Conservation (phyloP, 2,329 filamentous ascomycete species). For the Colletotrichum paranaense region DNA sequence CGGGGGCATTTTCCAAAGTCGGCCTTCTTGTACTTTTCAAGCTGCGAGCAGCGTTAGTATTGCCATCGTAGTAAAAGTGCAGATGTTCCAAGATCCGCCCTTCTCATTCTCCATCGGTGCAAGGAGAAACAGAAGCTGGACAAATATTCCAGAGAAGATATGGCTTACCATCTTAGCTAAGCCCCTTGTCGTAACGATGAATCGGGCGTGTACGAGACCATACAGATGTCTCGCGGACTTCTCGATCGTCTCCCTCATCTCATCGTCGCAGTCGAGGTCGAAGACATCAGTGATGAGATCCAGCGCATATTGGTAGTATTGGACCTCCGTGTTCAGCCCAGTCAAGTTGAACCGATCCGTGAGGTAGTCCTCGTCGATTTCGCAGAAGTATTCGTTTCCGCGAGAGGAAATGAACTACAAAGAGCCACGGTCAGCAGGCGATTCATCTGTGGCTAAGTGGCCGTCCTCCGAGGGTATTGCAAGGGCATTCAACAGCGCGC, state of each 20-base stretch:
- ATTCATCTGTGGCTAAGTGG: not conserved
- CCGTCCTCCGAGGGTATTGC: not conserved
- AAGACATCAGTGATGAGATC: constrained; percentile 98
- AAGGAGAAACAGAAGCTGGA: not conserved
- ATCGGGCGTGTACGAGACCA: constrained; percentile 93
- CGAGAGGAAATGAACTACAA: constrained; percentile 94
- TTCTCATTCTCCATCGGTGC: not conserved
- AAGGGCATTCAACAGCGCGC: not conserved
- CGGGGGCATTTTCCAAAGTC: constrained; percentile 99
- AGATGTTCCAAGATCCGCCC: not conserved
- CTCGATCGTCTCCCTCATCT: constrained; percentile 97
- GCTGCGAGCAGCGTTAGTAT: constrained; percentile 60
- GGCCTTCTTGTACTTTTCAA: constrained; percentile 98
- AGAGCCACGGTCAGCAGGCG: constrained; percentile 36
- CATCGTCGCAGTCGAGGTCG: constrained; percentile 97
- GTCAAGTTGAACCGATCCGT: constrained; percentile 99
- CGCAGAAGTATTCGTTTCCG: constrained; percentile 99
- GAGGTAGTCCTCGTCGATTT: constrained; percentile 98
- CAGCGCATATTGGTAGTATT: constrained; percentile 98
- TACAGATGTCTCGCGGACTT: constrained; percentile 97
- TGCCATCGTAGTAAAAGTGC: not conserved
- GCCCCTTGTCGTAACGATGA: constrained; percentile 95
- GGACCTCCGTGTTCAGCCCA: constrained; percentile 94
- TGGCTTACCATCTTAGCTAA: constrained; percentile 90
- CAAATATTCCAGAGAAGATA: constrained; percentile 4